Percentiles rank a stretch among this genome's conserved stretches.
Conservation (phyloP, 306 rosid genomes). For the Corylus heterophylla region DNA sequence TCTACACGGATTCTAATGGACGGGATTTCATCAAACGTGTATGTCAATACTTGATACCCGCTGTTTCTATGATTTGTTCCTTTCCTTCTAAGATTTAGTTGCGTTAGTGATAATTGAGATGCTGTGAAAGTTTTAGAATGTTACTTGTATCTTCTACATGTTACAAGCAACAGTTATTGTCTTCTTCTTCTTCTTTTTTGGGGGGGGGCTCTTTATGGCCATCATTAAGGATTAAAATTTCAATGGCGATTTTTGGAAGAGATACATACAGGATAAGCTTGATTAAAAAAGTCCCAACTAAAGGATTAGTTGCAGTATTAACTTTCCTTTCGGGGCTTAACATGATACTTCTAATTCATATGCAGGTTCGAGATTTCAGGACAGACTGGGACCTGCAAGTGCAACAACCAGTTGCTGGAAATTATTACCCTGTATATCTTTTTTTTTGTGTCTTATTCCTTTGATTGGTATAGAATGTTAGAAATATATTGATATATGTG, state of each 20-base stretch:
- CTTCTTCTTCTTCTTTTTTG: neutral
- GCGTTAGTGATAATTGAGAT: neutral
- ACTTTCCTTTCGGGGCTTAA: neutral
- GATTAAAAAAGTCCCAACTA: neutral
- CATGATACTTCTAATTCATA: constrained; percentile 12
- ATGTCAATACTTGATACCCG: constrained; percentile 19
- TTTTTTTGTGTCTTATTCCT: too few relatives aligned
- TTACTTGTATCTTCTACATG: neutral
- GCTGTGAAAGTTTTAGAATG: neutral
- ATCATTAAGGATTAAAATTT: constrained; percentile 1
- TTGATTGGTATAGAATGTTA: neutral
- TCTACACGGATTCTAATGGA: constrained; percentile 91
- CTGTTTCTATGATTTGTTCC: neutral
- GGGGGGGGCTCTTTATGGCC: neutral
- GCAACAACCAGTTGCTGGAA: constrained; percentile 90
- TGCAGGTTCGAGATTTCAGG: constrained; percentile 72
- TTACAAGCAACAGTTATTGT: neutral
- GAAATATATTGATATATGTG: neutral
- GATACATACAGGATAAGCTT: neutral
- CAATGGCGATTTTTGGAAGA: neutral
- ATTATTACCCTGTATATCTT: constrained; percentile 79
- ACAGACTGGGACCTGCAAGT: constrained; percentile 81
- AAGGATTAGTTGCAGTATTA: neutral
- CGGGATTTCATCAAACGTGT: constrained; percentile 91
- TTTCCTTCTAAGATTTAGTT: neutral